These are phyloP conservation scores for Catharanthus roseus DNA, from an alignment of 257 asterid genomes.

Conservation along the genomic window DNA sequence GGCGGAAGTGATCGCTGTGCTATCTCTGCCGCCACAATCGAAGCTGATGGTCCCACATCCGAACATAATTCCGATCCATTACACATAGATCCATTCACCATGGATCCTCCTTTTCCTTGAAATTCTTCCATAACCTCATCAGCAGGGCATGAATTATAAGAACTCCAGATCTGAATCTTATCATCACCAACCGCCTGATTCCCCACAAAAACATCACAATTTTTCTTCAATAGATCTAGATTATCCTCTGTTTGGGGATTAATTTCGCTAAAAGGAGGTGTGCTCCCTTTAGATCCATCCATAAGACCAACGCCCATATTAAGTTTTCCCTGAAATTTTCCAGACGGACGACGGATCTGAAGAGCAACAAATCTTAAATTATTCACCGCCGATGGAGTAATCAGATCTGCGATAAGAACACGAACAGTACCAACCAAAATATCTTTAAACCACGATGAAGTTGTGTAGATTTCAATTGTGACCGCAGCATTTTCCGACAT, in stretches of 20 bases:
- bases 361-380: conserved; percentile 48
- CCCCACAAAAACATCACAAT: conserved; percentile 8
- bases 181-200: conserved; percentile 7
- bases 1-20: conserved; percentile 33
- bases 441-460: conserved; percentile 62
- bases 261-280: conserved; percentile 25
- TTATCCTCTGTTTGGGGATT: background rate
- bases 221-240: conserved; percentile 9
- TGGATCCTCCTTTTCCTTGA: conserved; percentile 30
- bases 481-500: conserved; percentile 32
- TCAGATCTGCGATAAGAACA: conserved; percentile 43
- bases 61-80: conserved; percentile 55
- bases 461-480: conserved; percentile 50
- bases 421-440: conserved; percentile 50
- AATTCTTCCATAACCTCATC: conserved; percentile 31
- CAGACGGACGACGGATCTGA: conserved; percentile 61
- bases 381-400: conserved; percentile 17
- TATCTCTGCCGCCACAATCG: conserved; percentile 74
- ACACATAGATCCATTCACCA: conserved; percentile 22
- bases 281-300: conserved; percentile 39
- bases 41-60: conserved; percentile 88
- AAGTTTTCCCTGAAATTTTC: conserved; percentile 78
- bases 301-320: conserved; percentile 62
- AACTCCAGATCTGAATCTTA: conserved; percentile 45
- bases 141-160: conserved; percentile 30